A percentile compares a stretch with the other conserved stretches of the same genome.
Evolutionary conservation across 441 rosid genomes (phyloP).

Genomic region (Adansonia madagascariensis): DNA sequence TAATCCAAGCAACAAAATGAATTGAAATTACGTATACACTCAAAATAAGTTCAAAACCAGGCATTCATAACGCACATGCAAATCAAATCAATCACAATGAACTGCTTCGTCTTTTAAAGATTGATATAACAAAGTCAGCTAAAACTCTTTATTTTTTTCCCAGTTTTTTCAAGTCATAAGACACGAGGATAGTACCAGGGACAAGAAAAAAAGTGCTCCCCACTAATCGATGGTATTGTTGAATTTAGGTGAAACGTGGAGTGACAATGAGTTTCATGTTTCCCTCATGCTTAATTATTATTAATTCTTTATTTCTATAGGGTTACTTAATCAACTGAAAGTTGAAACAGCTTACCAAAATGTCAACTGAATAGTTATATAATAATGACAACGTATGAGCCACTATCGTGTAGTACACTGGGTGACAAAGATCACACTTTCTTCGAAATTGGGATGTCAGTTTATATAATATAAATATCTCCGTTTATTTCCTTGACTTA

Average conservation of each 20-base stretch:
- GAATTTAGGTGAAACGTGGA: background rate
- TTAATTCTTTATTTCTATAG: background rate
- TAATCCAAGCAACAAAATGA: background rate
- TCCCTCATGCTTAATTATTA: background rate
- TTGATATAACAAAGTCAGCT: background rate
- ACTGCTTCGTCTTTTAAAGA: background rate
- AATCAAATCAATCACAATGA: background rate
- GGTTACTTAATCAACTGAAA: background rate
- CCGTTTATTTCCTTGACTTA: background rate
- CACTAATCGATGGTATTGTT: background rate
- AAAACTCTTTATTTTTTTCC: background rate
- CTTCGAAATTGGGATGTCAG: background rate
- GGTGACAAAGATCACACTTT: background rate
- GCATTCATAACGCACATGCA: background rate
- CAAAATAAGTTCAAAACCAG: background rate
- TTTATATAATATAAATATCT: background rate
- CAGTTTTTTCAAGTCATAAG: background rate
- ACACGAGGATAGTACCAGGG: background rate
- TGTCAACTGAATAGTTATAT: background rate
- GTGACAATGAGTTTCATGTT: constrained; percentile 8
- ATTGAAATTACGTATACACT: background rate
- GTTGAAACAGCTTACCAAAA: background rate
- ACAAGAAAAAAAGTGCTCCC: background rate
- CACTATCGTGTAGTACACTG: background rate
- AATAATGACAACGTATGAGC: background rate